Base-by-base conservation (phyloP, 1,139 yeast species). In the Blastobotrys elegans region DNA sequence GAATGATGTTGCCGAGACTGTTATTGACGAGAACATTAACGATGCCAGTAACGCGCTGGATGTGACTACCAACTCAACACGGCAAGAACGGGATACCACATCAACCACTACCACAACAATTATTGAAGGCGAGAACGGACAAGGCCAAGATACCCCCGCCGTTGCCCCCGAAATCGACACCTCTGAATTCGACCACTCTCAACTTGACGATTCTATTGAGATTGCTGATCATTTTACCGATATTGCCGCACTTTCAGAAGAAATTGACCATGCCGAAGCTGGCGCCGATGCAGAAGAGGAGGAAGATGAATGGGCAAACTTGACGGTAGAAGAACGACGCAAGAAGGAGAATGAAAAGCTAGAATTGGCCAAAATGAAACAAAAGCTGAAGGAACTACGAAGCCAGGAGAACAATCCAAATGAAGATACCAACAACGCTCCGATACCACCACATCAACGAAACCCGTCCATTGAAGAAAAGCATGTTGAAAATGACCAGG, bases 351-450 rank as follows among this genome's bases (percentile, higher is more conserved):
- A 37, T 16, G 40, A 37, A 37, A 16, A 21, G 7, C 21, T 3
- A 16, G 43, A 39, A 18, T n/a, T 39, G 14, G 14, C 16, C 11
- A 29, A 40, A 14, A 27, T 39, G 26, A 39, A 39, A 24, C 14
- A 18, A 8, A 39, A 39, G 24, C 17, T 39, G 34, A 4, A 14
- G 24, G 34, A 39, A 39, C 11, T 39, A 11, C 30, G 40, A 26
- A 39, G 34, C 22, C n/a, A 34, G 13, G 38, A 34, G 18, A 20
- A 34, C 13, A 34, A 34, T 17, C 24, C 16, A 34, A 39, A 36
- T 8, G 43, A 33, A 20, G 48, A 41, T 8, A 18, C 33, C 18
- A 45, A 46, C 14, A 27, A n/a, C 43, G 44, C 26, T 43, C 37
- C 17, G 4, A 32, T n/a, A n/a, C n/a, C n/a, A n/a, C 8, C 27